Conservation (phyloP, 352 stramenopile genomes). For the Phytophthora quininea region DNA sequence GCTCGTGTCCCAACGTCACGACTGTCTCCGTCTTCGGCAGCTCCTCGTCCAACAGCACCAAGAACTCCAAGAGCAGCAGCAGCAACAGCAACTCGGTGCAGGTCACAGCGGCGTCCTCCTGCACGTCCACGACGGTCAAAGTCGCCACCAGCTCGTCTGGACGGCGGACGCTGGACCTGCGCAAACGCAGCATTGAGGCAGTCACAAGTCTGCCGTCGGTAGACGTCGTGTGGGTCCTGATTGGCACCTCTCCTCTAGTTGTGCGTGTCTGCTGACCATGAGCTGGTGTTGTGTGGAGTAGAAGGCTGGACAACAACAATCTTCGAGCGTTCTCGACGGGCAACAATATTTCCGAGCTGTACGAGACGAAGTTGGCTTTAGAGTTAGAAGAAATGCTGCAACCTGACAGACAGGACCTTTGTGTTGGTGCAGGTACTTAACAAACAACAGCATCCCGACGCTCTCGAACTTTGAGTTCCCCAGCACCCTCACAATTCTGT, state of each 20-base stretch:
- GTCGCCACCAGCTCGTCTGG: conserved; percentile 10
- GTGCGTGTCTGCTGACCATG: neutral
- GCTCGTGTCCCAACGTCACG: conserved; percentile 41
- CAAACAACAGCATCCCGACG: conserved; percentile 42
- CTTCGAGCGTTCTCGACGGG: conserved; percentile 22
- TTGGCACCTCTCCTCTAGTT: neutral
- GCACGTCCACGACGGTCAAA: conserved; percentile 22
- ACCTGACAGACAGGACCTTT: neutral
- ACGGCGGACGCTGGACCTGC: conserved; percentile 25
- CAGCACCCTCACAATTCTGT: conserved; percentile 30
- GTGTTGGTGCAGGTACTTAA: conserved; percentile 23
- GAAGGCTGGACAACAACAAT: conserved; percentile 36
- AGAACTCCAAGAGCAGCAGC: conserved; percentile 8
- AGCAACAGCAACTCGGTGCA: conserved; percentile 12
- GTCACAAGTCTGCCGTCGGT: conserved; percentile 30
- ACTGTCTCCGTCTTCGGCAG: conserved; percentile 23
- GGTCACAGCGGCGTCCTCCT: conserved; percentile 28
- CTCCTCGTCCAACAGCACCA: conserved; percentile 18
- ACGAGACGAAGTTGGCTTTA: neutral
- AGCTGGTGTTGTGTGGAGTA: conserved; percentile 7
- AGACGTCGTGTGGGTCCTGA: conserved; percentile 23
- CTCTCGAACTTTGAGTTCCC: conserved; percentile 31
- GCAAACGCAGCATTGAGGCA: conserved; percentile 20
- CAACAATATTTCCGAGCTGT: conserved; percentile 33
- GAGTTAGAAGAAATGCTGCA: neutral